Evolutionary conservation across 2,329 filamentous ascomycete species (phyloP).

Genomic region (Neopestalotiopsis rosae): DNA sequence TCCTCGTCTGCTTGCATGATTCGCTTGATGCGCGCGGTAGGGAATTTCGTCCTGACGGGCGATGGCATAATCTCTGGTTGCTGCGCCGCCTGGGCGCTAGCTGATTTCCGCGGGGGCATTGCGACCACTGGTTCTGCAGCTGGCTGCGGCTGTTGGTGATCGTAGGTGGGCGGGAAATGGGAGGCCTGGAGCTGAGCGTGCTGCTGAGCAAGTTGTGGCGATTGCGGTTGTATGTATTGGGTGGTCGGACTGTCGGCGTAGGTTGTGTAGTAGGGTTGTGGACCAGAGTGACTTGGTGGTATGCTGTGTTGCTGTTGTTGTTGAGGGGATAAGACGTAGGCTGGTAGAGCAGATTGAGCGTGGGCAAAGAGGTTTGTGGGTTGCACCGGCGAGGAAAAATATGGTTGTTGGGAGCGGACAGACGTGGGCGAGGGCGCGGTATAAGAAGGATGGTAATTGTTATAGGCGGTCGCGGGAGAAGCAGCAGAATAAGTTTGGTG

Average conservation of each 20-base stretch:
- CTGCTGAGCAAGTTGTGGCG: constrained; percentile 18
- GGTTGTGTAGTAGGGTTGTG: constrained; percentile 30
- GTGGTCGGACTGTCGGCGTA: constrained; percentile 28
- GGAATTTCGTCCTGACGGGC: constrained; percentile 92
- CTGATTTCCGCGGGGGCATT: constrained; percentile 45
- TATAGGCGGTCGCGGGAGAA: constrained; percentile 13
- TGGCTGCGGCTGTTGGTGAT: background rate
- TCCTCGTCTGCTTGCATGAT: constrained; percentile 99
- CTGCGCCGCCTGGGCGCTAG: constrained; percentile 40
- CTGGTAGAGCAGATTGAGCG: constrained; percentile 22
- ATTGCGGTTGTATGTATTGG: constrained; percentile 23
- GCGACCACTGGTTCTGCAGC: constrained; percentile 25
- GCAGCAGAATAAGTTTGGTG: constrained; percentile 24
- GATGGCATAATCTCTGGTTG: constrained; percentile 60
- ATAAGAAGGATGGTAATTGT: constrained; percentile 19
- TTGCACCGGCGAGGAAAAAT: constrained; percentile 21
- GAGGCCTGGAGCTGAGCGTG: constrained; percentile 21
- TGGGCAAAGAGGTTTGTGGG: constrained; percentile 20
- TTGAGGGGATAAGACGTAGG: constrained; percentile 16
- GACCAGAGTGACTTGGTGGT: constrained; percentile 15
- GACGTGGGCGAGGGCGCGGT: constrained; percentile 26
- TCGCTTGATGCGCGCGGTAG: constrained; percentile 94
- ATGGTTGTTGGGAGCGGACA: constrained; percentile 5
- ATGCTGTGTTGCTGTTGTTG: background rate
- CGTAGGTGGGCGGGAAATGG: constrained; percentile 15